Evolutionary conservation across 306 rosid species (phyloP).

Genomic region (Corylus americana): DNA sequence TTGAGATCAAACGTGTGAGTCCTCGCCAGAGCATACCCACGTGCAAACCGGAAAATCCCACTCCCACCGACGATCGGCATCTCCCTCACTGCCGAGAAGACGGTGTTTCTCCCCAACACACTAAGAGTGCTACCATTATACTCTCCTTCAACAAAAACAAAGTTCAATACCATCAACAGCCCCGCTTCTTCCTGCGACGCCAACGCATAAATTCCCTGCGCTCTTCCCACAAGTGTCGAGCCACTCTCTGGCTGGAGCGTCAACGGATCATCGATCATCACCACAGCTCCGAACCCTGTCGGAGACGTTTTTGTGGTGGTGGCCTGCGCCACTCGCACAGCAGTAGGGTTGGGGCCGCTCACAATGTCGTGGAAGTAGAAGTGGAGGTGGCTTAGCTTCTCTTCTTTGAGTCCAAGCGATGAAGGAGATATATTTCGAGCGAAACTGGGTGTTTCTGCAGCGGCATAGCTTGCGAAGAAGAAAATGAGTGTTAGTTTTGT

Average conservation of each 20-base stretch:
- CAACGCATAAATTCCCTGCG: constrained; percentile 50
- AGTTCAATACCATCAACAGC: constrained; percentile 39
- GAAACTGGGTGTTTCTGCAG: constrained; percentile 22
- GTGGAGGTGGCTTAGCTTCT: constrained; percentile 60
- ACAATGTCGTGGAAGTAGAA: constrained; percentile 64
- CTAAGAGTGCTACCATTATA: constrained; percentile 49
- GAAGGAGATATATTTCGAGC: constrained; percentile 20
- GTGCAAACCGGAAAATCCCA: constrained; percentile 48
- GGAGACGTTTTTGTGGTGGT: constrained; percentile 31
- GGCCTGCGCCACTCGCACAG: constrained; percentile 41
- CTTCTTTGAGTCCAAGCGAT: constrained; percentile 32
- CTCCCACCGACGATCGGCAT: constrained; percentile 58
- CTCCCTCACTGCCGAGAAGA: constrained; percentile 30
- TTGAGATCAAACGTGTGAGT: constrained; percentile 24
- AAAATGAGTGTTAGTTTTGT: constrained; percentile 8
- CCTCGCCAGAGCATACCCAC: constrained; percentile 51
- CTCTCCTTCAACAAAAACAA: constrained; percentile 39
- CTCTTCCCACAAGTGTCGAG: constrained; percentile 50
- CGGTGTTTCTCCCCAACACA: constrained; percentile 44
- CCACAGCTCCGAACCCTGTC: constrained; percentile 36
- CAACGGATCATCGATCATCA: constrained; percentile 47
- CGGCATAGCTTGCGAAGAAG: background rate
- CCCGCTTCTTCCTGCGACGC: constrained; percentile 41
- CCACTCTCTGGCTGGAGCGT: constrained; percentile 34
- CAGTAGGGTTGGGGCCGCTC: constrained; percentile 46